Percentiles rank a stretch among this genome's conserved stretches.
These are phyloP conservation scores for Neonectria sp. DNA, from an alignment of 2,329 filamentous ascomycete species.

Conservation along the genomic window DNA sequence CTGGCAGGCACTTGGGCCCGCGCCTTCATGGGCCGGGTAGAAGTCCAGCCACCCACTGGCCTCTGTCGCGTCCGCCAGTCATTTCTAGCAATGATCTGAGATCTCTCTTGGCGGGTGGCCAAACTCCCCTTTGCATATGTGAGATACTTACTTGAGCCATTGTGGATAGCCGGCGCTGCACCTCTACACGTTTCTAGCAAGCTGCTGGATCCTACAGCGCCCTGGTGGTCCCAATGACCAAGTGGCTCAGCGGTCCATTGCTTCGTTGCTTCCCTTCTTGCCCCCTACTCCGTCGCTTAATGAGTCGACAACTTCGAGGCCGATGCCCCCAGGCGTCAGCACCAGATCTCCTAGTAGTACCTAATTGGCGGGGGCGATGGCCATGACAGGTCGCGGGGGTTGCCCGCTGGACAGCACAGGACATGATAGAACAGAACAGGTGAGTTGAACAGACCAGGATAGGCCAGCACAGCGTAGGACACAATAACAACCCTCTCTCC, in stretches of 20 bases:
- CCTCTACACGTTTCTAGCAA: slow-evolving; percentile 44
- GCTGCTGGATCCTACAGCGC: slow-evolving; percentile 34
- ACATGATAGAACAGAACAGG: not conserved
- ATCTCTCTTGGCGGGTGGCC: slow-evolving; percentile 45
- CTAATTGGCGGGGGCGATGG: not conserved
- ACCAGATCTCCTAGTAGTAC: slow-evolving; percentile 6
- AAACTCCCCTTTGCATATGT: slow-evolving; percentile 45
- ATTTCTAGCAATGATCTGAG: slow-evolving; percentile 47
- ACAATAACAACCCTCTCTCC: slow-evolving; percentile 18
- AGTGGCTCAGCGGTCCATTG: slow-evolving; percentile 16
- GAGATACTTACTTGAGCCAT: slow-evolving; percentile 42
- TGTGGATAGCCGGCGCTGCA: slow-evolving; percentile 43
- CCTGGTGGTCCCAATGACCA: slow-evolving; percentile 27
- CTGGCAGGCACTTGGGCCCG: slow-evolving; percentile 41
- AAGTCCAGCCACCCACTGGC: slow-evolving; percentile 17
- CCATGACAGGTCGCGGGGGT: slow-evolving; percentile 3
- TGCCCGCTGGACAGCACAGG: slow-evolving; percentile 8
- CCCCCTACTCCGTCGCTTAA: slow-evolving; percentile 9
- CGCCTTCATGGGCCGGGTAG: slow-evolving; percentile 17
- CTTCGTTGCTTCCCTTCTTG: not conserved
- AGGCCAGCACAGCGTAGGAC: not conserved
- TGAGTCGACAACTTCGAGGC: slow-evolving; percentile 13
- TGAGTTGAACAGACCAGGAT: not conserved
- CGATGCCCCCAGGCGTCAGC: slow-evolving; percentile 27
- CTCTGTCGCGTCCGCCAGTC: slow-evolving; percentile 39